Base-by-base conservation (phyloP, 768 basidiomycete genomes). In the Lactifluus pinguis region DNA sequence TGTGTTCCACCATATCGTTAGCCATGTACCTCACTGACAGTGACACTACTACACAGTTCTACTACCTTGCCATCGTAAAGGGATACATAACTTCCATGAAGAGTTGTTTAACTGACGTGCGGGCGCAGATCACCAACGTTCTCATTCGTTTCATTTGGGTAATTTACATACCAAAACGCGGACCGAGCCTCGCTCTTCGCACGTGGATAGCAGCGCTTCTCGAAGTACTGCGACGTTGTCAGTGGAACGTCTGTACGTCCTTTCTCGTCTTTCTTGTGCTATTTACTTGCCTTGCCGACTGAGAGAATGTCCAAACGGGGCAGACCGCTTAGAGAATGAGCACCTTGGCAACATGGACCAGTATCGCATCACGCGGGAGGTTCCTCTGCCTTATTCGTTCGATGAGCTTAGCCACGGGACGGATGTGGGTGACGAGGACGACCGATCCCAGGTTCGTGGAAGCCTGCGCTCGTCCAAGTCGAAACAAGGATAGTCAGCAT, bases 301-400 rank as follows among this genome's bases (percentile, higher is more conserved):
- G 25, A 25, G 25, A 2, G 30, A 53, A 21, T 5, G 17, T 1
- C 32, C 30, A 13, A 41, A 8, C 32, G 25, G 0, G 38, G 2
- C 65, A 90, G 86, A 82, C 72, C 89, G 90, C 65, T 73, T 92
- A 45, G 90, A 95, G 72, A 93, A 89, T 73, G 94, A 97, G 73
- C 94, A 97, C 65, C 74, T 95, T 30, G 89, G 90, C 77, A 97
- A 97, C 71, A 83, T 89, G 72, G 91, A 92, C 78, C 92, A 93
- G 67, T 95, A 92, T 71, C 90, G 93, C 25, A 83, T 89, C 47
- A 92, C 88, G 1, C 79, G 86, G 29, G 92, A 97, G 68, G 83
- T 92, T 14, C 88, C 91, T 0, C 73, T 97, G 38, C 92, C 92
- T 2, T 95, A 95, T 71, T 69, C 75, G 1, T 74, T 85, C 55